Evolutionary conservation across 345 rosid species (phyloP).

Genomic region (Camelina neglecta): DNA sequence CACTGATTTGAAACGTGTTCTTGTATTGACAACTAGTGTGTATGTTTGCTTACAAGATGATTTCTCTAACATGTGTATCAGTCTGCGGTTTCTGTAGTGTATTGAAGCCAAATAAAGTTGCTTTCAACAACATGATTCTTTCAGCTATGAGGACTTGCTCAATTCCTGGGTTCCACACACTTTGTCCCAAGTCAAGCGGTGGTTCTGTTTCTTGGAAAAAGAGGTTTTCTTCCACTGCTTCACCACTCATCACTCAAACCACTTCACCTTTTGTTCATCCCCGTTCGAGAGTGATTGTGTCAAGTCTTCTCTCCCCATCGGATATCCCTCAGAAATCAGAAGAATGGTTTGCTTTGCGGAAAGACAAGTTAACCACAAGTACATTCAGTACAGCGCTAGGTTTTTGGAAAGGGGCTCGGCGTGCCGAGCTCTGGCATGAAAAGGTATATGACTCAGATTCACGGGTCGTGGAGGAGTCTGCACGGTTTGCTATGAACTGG

Average conservation of each 20-base stretch:
- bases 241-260: constrained; percentile 40
- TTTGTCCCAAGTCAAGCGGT: constrained; percentile 35
- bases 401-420: constrained; percentile 84
- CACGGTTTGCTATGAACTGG: constrained; percentile 76
- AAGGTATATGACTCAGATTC: constrained; percentile 65
- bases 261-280: constrained; percentile 43
- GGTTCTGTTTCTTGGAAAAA: constrained; percentile 29
- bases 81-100: constrained; percentile 41
- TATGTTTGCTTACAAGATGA: constrained; percentile 11
- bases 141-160: constrained; percentile 54
- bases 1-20: not conserved
- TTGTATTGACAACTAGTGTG: not conserved
- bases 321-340: constrained; percentile 84
- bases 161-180: constrained; percentile 41
- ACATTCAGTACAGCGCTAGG: constrained; percentile 95
- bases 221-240: constrained; percentile 40
- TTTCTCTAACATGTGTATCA: constrained; percentile 30
- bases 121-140: constrained; percentile 36
- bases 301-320: constrained; percentile 52
- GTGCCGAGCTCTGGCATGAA: constrained; percentile 89
- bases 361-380: constrained; percentile 85
- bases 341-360: constrained; percentile 90
- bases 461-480: constrained; percentile 47
- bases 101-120: constrained; percentile 40
- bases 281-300: constrained; percentile 51